Conservation (phyloP, 2,329 filamentous ascomycete genomes). For the Talaromyces sp. region DNA sequence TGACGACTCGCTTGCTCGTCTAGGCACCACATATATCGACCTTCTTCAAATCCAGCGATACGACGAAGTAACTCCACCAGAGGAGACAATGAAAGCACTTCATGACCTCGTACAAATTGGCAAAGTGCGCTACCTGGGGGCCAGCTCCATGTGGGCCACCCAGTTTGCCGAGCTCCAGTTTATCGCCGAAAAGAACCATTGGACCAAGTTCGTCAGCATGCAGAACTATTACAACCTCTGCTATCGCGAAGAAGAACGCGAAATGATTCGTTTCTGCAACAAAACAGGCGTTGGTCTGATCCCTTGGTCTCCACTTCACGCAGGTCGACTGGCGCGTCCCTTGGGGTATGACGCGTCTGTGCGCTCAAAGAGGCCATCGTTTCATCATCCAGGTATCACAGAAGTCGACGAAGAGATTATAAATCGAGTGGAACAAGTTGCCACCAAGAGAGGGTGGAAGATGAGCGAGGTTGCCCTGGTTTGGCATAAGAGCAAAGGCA, state of each 20-base stretch:
- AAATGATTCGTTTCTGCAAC: slow-evolving; percentile 49
- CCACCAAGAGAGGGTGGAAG: slow-evolving; percentile 37
- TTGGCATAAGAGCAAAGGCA: slow-evolving; percentile 33
- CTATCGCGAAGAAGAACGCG: slow-evolving; percentile 58
- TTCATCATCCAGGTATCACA: neutral
- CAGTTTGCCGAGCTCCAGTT: slow-evolving; percentile 49
- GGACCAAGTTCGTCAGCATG: slow-evolving; percentile 54
- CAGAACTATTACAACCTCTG: slow-evolving; percentile 41
- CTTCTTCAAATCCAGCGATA: slow-evolving; percentile 11
- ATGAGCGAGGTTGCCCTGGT: slow-evolving; percentile 33
- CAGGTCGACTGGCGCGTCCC: slow-evolving; percentile 20
- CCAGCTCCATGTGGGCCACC: slow-evolving; percentile 29
- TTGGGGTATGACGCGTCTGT: slow-evolving; percentile 2
- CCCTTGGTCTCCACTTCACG: slow-evolving; percentile 22
- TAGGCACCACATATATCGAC: slow-evolving; percentile 45
- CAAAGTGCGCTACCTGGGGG: slow-evolving; percentile 31
- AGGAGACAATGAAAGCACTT: slow-evolving; percentile 26
- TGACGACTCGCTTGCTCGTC: slow-evolving; percentile 39
- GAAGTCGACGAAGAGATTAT: slow-evolving; percentile 33
- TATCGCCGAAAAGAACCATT: slow-evolving; percentile 50
- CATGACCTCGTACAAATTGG: slow-evolving; percentile 33
- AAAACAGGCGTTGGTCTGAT: slow-evolving; percentile 46
- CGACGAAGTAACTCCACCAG: neutral
- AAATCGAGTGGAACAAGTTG: slow-evolving; percentile 42
- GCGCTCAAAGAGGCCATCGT: slow-evolving; percentile 6